phyloP scores from a whole-genome alignment of 192 early-diverging fungal genomes.

The Dispira simplex region DNA sequence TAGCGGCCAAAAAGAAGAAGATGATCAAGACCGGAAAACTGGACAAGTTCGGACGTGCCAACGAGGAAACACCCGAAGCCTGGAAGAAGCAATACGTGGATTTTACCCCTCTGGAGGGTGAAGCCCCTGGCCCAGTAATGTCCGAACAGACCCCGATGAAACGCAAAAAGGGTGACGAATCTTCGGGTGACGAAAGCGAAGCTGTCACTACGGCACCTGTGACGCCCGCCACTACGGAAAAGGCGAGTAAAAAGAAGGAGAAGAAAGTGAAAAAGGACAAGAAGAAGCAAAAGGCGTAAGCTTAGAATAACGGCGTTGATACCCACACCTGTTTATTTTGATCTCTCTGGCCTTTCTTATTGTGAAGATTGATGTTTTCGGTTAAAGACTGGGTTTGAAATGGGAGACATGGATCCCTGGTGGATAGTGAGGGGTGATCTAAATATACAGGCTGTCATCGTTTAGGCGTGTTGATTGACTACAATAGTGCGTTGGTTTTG shows the following conservation, averaged over 20 bases:
- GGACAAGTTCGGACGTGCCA: constrained; percentile 91
- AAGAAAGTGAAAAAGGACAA: constrained; percentile 34
- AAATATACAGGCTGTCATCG: too few species aligned
- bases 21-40: constrained; percentile 95
- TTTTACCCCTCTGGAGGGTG: constrained; percentile 19
- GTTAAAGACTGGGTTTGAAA: too few species aligned
- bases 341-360: too few species aligned
- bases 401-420: too few species aligned
- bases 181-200: constrained; percentile 23
- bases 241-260: constrained; percentile 23
- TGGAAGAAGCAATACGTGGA: constrained; percentile 78
- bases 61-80: constrained; percentile 60
- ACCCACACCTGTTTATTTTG: background rate
- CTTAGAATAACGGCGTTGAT: background rate
- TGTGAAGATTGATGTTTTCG: too few species aligned
- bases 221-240: constrained; percentile 18
- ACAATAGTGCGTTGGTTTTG: too few species aligned
- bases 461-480: too few species aligned
- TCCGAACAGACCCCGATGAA: constrained; percentile 10
- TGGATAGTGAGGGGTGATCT: too few species aligned
- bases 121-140: background rate
- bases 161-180: constrained; percentile 14
- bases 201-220: constrained; percentile 17
- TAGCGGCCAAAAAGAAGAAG: constrained; percentile 96
- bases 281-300: constrained; percentile 30